Percentiles rank a stretch among this genome's conserved stretches.
Conservation (phyloP, 768 basidiomycete species). For the Russula compacta region DNA sequence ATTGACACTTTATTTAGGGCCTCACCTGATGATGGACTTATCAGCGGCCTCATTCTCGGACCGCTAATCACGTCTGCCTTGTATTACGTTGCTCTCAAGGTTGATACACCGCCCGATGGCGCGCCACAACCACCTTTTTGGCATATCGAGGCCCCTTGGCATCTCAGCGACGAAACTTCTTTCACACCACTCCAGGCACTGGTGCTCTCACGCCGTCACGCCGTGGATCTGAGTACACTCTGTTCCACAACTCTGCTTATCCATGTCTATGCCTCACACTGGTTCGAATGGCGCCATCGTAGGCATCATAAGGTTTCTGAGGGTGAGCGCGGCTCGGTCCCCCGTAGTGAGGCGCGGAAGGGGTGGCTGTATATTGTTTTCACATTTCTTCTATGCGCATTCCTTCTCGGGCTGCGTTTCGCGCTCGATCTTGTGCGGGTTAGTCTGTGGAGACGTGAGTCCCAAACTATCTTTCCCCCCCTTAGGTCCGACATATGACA, state of each 20-base stretch:
- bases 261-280: slow-evolving; percentile 72
- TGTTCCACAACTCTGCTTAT: slow-evolving; percentile 72
- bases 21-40: slow-evolving; percentile 75
- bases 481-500: not conserved
- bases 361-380: slow-evolving; percentile 59
- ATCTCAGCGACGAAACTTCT: slow-evolving; percentile 36
- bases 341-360: slow-evolving; percentile 58
- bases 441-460: slow-evolving; percentile 62
- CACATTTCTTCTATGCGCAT: slow-evolving; percentile 42
- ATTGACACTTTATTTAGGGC: slow-evolving; percentile 38
- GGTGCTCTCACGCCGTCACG: slow-evolving; percentile 59
- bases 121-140: slow-evolving; percentile 47
- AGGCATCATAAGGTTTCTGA: slow-evolving; percentile 39
- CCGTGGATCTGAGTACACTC: slow-evolving; percentile 72
- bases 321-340: slow-evolving; percentile 67
- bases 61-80: slow-evolving; percentile 71
- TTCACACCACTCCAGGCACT: slow-evolving; percentile 45
- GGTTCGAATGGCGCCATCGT: slow-evolving; percentile 51
- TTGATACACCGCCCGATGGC: slow-evolving; percentile 22
- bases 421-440: slow-evolving; percentile 35
- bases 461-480: not conserved
- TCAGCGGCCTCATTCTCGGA: slow-evolving; percentile 76
- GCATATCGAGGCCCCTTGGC: slow-evolving; percentile 67
- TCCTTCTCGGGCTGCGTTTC: slow-evolving; percentile 42
- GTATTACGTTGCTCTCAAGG: slow-evolving; percentile 41